Percentiles rank a stretch among this genome's conserved stretches.
Conservation (phyloP, 2,329 filamentous ascomycete species). For the Arthrobotrys musiformis region DNA sequence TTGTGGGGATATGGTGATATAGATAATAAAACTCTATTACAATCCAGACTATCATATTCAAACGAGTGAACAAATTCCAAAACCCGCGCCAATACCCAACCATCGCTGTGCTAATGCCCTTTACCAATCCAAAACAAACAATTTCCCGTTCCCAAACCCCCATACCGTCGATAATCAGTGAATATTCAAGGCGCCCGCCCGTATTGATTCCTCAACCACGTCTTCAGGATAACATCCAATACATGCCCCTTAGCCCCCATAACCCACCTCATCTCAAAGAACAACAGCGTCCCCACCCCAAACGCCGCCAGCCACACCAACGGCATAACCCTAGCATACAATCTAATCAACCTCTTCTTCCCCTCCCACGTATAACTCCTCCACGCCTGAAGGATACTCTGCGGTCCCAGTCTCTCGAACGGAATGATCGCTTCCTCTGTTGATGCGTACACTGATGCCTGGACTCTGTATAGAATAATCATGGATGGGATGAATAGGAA, state of each 20-base stretch:
- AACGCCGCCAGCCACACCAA: conserved; percentile 52
- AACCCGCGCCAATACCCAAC: not conserved
- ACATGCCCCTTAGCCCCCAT: conserved; percentile 50
- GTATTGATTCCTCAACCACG: conserved; percentile 49
- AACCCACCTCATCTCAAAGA: conserved; percentile 53
- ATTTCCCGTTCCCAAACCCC: not conserved
- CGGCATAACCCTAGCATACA: conserved; percentile 52
- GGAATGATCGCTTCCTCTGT: conserved; percentile 85
- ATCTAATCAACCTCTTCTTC: conserved; percentile 45
- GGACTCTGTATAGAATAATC: conserved; percentile 81
- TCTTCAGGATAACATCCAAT: conserved; percentile 47
- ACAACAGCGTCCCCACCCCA: conserved; percentile 38
- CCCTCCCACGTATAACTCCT: conserved; percentile 49
- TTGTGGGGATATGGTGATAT: conserved; percentile 1
- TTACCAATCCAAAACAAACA: not conserved
- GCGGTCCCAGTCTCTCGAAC: conserved; percentile 79
- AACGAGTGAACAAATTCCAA: not conserved
- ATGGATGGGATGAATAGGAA: conserved; percentile 78
- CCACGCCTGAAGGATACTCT: conserved; percentile 51
- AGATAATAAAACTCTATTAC: not conserved
- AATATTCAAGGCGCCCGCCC: conserved; percentile 33
- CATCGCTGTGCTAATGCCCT: conserved; percentile 20
- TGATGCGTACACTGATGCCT: conserved; percentile 85
- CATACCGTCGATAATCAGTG: not conserved
- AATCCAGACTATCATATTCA: not conserved